Percentiles rank a stretch among this genome's conserved stretches.
Conservation (phyloP, 495 filamentous ascomycete genomes). For the Astrothelium subdiscretum region DNA sequence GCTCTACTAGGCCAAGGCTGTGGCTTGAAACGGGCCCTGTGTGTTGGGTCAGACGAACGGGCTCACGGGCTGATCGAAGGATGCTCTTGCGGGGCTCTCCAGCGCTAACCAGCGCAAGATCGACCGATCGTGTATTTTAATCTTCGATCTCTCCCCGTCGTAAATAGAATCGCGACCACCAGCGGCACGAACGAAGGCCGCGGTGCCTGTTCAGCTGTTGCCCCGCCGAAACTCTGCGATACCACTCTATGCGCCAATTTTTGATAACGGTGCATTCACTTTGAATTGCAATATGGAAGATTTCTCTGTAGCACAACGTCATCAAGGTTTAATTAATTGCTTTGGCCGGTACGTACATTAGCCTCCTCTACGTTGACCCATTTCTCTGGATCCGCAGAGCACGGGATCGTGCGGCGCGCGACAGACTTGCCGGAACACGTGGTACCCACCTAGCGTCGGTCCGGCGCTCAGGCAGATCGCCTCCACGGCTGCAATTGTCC, state of each 20-base stretch:
- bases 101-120: background rate
- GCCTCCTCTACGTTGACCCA: background rate
- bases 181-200: background rate
- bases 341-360: background rate
- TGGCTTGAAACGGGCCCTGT: constrained; percentile 2
- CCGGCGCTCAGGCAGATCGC: background rate
- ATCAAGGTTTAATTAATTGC: no score
- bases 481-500: background rate
- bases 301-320: no score
- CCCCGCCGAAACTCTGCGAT: background rate
- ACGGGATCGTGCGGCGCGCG: background rate
- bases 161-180: background rate
- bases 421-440: background rate
- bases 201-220: background rate
- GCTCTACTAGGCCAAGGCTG: background rate
- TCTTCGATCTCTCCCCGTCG: background rate
- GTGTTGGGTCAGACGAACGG: background rate
- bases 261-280: no score
- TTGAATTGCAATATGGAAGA: no score
- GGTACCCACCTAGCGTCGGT: background rate
- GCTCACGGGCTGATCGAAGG: background rate
- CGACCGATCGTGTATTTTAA: background rate
- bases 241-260: background rate
- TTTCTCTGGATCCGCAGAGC: background rate
- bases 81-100: background rate